Evolutionary conservation across 2,329 filamentous ascomycete species (phyloP).

Genomic region (Alternaria panax): DNA sequence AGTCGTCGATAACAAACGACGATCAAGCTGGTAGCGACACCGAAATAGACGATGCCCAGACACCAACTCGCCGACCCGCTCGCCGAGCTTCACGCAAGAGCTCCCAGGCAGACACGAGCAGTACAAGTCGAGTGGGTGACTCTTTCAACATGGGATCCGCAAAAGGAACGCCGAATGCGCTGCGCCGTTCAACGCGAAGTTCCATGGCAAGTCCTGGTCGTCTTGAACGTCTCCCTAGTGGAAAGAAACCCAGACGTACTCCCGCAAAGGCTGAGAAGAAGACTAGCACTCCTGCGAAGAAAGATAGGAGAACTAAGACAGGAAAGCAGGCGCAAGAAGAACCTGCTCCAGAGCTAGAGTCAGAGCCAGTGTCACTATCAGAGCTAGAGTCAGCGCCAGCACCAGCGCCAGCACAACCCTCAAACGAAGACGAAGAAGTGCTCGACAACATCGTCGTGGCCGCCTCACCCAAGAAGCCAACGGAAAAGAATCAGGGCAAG

Average conservation of each 20-base stretch:
- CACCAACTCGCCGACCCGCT: conserved; percentile 6
- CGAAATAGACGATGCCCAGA: conserved; percentile 34
- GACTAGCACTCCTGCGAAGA: background rate
- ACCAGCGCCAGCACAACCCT: conserved; percentile 2
- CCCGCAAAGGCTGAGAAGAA: conserved; percentile 16
- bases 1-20: background rate
- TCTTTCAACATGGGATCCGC: conserved; percentile 43
- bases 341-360: background rate
- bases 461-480: conserved; percentile 7
- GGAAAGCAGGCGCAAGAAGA: background rate
- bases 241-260: conserved; percentile 37
- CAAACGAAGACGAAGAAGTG: conserved; percentile 46
- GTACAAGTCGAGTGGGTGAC: conserved; percentile 46
- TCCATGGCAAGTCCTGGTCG: conserved; percentile 31
- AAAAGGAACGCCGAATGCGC: conserved; percentile 26
- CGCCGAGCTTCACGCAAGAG: conserved; percentile 8
- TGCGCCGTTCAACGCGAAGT: conserved; percentile 40
- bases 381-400: background rate
- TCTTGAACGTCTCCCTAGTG: conserved; percentile 11
- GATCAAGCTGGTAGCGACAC: conserved; percentile 23
- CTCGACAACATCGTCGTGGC: conserved; percentile 53
- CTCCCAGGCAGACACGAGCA: conserved; percentile 23
- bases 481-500: conserved; percentile 8
- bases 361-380: background rate
- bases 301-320: conserved; percentile 25